phyloP scores from a whole-genome alignment of 805 yeast genomes.

The Candida loeiensis region DNA sequence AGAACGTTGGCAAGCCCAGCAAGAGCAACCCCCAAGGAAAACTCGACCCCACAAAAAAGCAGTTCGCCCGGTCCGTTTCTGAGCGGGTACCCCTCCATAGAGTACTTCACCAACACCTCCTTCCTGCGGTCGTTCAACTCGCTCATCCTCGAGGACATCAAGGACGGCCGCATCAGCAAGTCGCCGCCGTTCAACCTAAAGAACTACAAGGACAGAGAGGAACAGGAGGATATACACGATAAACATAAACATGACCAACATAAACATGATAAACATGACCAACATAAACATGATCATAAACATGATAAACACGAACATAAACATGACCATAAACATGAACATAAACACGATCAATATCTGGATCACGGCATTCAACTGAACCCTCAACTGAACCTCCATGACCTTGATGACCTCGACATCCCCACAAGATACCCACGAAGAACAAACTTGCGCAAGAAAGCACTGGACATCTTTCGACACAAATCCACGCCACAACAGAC shows the following conservation, averaged over 20 bases:
- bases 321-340: constrained; percentile 1
- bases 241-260: too few relatives aligned
- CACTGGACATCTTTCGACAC: background rate
- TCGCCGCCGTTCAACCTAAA: constrained; percentile 42
- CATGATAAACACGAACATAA: background rate
- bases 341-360: background rate
- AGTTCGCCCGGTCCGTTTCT: background rate
- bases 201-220: constrained; percentile 20
- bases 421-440: constrained; percentile 6
- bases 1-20: background rate
- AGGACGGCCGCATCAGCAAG: constrained; percentile 30
- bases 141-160: constrained; percentile 37
- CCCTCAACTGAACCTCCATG: background rate
- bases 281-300: too few relatives aligned
- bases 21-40: background rate
- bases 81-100: constrained; percentile 14
- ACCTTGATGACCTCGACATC: constrained; percentile 3
- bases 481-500: background rate
- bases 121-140: constrained; percentile 43
- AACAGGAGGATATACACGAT: too few relatives aligned
- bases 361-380: background rate
- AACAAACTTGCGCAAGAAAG: background rate
- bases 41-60: background rate
- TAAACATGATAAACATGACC: too few relatives aligned
- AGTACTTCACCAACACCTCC: constrained; percentile 37